These are phyloP conservation scores for Ehretia macrophylla DNA, from an alignment of 257 asterid genomes.

Conservation along the genomic window DNA sequence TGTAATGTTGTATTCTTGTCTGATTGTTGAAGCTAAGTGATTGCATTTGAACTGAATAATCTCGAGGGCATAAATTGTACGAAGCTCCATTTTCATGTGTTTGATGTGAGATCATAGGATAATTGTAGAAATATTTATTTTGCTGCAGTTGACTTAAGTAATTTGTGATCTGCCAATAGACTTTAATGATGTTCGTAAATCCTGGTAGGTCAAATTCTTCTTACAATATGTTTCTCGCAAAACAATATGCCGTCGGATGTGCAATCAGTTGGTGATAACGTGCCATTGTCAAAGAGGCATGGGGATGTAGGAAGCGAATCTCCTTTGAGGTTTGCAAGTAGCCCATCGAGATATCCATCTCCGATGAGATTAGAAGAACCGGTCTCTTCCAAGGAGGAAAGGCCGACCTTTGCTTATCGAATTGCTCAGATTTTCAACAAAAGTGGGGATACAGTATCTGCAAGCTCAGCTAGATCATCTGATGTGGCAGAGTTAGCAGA, in stretches of 20 bases:
- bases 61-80: not conserved
- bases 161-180: conserved; percentile 1
- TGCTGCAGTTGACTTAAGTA: not conserved
- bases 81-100: not conserved
- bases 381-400: conserved; percentile 56
- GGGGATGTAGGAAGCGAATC: conserved; percentile 37
- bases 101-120: not conserved
- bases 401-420: conserved; percentile 64
- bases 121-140: not conserved
- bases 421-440: conserved; percentile 81
- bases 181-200: conserved; percentile 11
- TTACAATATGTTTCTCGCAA: conserved; percentile 71
- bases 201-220: conserved; percentile 76
- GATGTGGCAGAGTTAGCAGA: conserved; percentile 53
- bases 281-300: conserved; percentile 34
- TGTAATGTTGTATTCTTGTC: not conserved
- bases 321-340: conserved; percentile 40
- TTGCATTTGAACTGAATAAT: not conserved
- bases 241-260: conserved; percentile 46
- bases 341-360: conserved; percentile 44
- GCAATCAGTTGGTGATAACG: conserved; percentile 38
- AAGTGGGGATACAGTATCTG: conserved; percentile 49
- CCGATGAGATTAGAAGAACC: conserved; percentile 61
- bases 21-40: not conserved
- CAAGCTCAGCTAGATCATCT: conserved; percentile 35